Percentiles rank a stretch among this genome's conserved stretches.
phyloP scores from a whole-genome alignment of 108 stramenopile species.

The Cyclotella baltica region DNA sequence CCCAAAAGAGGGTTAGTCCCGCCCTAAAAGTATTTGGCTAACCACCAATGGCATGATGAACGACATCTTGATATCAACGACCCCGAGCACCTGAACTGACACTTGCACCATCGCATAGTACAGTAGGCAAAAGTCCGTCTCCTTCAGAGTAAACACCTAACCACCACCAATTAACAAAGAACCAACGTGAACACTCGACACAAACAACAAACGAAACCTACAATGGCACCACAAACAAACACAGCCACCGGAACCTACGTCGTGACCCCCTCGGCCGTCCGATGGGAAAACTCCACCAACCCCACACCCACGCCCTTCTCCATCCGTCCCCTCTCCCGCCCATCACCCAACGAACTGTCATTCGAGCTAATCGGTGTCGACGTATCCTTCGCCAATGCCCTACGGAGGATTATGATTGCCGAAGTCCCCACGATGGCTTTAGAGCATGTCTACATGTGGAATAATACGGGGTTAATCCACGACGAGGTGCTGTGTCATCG shows the following conservation, averaged over 20 bases:
- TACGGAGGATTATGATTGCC: constrained; percentile 94
- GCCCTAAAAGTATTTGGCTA: too few species aligned
- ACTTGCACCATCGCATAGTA: too few species aligned
- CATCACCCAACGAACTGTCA: constrained; percentile 70
- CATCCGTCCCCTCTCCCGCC: constrained; percentile 68
- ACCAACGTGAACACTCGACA: neutral
- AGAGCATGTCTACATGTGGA: constrained; percentile 93
- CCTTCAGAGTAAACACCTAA: too few species aligned
- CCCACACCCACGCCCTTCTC: constrained; percentile 58
- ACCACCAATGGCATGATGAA: too few species aligned
- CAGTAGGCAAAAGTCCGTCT: too few species aligned
- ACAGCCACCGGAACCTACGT: constrained; percentile 58
- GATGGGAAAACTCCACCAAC: constrained; percentile 64
- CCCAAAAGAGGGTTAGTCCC: too few species aligned
- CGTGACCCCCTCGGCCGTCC: constrained; percentile 74
- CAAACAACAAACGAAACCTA: neutral
- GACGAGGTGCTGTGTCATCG: constrained; percentile 97
- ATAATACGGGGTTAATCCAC: constrained; percentile 91
- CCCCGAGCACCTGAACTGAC: too few species aligned
- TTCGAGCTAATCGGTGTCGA: constrained; percentile 94
- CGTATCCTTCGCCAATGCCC: constrained; percentile 93
- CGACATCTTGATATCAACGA: too few species aligned
- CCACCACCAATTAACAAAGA: neutral
- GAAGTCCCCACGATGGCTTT: constrained; percentile 95
- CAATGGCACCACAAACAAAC: constrained; percentile 10